Evolutionary conservation across 1,284 basidiomycete species (phyloP).

Genomic region (Cutaneotrichosporon mucoides): DNA sequence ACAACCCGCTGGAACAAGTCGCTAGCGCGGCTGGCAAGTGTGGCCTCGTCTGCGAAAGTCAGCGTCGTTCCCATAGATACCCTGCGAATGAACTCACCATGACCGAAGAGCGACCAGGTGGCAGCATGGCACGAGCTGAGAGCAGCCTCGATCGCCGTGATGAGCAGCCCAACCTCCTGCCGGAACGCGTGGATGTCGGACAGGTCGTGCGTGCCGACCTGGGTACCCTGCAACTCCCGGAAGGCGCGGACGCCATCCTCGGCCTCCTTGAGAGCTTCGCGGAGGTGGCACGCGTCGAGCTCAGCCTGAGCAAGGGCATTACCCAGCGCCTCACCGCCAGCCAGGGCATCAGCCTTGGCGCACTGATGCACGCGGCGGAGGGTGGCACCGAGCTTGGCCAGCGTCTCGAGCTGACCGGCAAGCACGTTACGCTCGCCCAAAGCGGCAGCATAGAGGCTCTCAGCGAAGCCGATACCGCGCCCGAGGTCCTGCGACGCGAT

Average conservation of each 20-base stretch:
- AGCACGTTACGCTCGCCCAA: constrained; percentile 50
- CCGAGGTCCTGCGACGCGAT: constrained; percentile 78
- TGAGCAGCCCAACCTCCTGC: constrained; percentile 23
- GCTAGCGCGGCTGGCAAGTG: constrained; percentile 13
- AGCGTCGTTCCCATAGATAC: not conserved
- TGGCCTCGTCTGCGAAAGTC: constrained; percentile 18
- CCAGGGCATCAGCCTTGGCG: constrained; percentile 19
- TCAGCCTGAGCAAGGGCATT: constrained; percentile 22
- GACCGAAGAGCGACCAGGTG: constrained; percentile 25
- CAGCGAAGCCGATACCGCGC: constrained; percentile 71
- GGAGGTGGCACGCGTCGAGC: constrained; percentile 20
- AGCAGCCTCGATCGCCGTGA: constrained; percentile 22
- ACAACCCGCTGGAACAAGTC: constrained; percentile 10
- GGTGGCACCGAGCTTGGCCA: constrained; percentile 8
- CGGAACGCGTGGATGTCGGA: constrained; percentile 25
- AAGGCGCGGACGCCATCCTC: constrained; percentile 34
- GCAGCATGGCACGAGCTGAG: constrained; percentile 20
- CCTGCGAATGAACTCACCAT: constrained; percentile 15
- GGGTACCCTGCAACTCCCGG: constrained; percentile 33
- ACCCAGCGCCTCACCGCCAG: constrained; percentile 20
- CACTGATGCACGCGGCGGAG: constrained; percentile 24
- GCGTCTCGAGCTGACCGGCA: constrained; percentile 5
- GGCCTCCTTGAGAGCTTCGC: constrained; percentile 30
- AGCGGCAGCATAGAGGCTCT: constrained; percentile 68
- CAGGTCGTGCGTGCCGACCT: constrained; percentile 22